Percentiles rank a stretch among this genome's conserved stretches.
Evolutionary conservation across 805 yeast species (phyloP).

Genomic region (Ogataea ramenticola): DNA sequence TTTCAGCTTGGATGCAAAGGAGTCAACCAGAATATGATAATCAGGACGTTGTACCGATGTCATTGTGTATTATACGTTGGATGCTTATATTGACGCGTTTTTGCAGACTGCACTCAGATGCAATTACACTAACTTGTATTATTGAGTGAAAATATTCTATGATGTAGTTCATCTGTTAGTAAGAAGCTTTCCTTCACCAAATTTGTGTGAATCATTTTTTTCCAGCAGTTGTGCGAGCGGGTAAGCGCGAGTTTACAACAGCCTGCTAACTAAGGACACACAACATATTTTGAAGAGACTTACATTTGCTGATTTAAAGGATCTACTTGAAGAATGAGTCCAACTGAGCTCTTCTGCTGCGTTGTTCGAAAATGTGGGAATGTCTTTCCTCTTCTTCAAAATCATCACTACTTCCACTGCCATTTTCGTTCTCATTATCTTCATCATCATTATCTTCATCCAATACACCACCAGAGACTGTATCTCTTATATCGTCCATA

Average conservation of each 20-base stretch:
- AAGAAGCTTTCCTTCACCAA: too few relatives aligned
- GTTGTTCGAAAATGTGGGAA: neutral
- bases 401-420: neutral
- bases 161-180: too few relatives aligned
- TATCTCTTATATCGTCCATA: constrained; percentile 25
- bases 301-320: too few relatives aligned
- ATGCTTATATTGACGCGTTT: neutral
- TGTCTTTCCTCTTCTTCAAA: neutral
- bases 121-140: too few relatives aligned
- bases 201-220: too few relatives aligned
- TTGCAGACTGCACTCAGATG: too few relatives aligned
- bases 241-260: too few relatives aligned
- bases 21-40: constrained; percentile 19
- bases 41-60: constrained; percentile 9
- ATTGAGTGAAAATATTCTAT: too few relatives aligned
- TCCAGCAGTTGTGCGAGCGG: too few relatives aligned
- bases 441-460: constrained; percentile 2
- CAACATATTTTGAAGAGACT: too few relatives aligned
- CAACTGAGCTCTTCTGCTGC: neutral
- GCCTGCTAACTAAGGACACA: too few relatives aligned
- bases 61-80: neutral
- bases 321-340: neutral
- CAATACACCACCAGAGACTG: constrained; percentile 14
- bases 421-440: neutral
- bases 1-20: constrained; percentile 46